Evolutionary conservation across 2,329 filamentous ascomycete species (phyloP).

Genomic region (Epicoccum nigrum): DNA sequence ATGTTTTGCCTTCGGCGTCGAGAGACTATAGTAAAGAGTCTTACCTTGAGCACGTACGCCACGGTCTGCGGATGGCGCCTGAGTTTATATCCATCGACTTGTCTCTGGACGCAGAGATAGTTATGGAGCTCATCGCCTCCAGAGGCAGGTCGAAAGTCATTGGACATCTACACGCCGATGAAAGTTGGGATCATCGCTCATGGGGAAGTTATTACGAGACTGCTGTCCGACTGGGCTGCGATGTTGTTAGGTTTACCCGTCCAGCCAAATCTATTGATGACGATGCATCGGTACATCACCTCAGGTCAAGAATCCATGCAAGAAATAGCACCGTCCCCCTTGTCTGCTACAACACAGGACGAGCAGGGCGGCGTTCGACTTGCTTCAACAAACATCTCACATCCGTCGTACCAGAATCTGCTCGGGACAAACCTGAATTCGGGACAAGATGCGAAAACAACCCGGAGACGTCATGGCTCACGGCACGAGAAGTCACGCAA

Average conservation of each 20-base stretch:
- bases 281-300: slow-evolving; percentile 64
- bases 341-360: slow-evolving; percentile 69
- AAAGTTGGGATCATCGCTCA: slow-evolving; percentile 62
- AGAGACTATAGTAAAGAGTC: slow-evolving; percentile 36
- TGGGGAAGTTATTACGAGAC: slow-evolving; percentile 65
- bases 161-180: slow-evolving; percentile 58
- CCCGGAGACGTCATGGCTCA: slow-evolving; percentile 58
- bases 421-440: slow-evolving; percentile 44
- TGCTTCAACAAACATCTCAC: slow-evolving; percentile 71
- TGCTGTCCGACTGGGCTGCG: slow-evolving; percentile 64
- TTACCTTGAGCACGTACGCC: slow-evolving; percentile 64
- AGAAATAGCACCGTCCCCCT: slow-evolving; percentile 58
- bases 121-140: slow-evolving; percentile 58
- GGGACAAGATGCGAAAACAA: slow-evolving; percentile 44
- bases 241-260: slow-evolving; percentile 67
- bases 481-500: slow-evolving; percentile 66
- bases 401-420: slow-evolving; percentile 60
- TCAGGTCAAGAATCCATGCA: slow-evolving; percentile 58
- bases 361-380: slow-evolving; percentile 66
- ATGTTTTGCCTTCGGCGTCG: slow-evolving; percentile 38
- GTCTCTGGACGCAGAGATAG: slow-evolving; percentile 58
- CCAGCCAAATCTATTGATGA: slow-evolving; percentile 64
- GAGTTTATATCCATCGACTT: slow-evolving; percentile 68
- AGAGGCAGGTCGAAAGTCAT: slow-evolving; percentile 67
- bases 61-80: slow-evolving; percentile 66